Conservation (phyloP, 345 rosid species). For the Eucalyptus guilfoylei region DNA sequence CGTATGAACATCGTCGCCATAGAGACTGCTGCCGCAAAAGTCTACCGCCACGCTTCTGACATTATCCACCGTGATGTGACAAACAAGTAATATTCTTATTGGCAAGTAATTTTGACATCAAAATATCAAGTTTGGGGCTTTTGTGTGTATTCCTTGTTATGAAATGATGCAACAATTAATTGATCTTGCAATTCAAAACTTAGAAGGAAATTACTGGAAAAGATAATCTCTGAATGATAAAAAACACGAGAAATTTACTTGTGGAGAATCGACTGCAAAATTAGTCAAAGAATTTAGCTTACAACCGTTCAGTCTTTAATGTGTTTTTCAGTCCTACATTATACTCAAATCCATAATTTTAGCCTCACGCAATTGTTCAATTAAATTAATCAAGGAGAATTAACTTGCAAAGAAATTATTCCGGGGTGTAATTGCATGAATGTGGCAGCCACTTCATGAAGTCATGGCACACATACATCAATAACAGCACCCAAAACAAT, state of each 20-base stretch:
- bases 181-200: rapidly evolving
- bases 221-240: rapidly evolving
- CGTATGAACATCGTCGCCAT: neutral
- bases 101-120: neutral
- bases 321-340: rapidly evolving
- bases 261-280: rapidly evolving
- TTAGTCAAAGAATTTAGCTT: rapidly evolving
- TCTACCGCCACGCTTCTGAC: rapidly evolving
- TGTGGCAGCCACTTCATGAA: neutral
- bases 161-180: neutral
- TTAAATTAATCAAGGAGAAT: neutral
- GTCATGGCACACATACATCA: neutral
- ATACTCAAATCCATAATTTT: rapidly evolving
- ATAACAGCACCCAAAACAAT: neutral
- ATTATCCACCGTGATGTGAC: too few relatives aligned
- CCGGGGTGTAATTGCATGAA: neutral
- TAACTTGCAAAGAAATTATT: neutral
- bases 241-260: rapidly evolving
- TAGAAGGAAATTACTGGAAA: rapidly evolving
- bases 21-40: neutral
- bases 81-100: too few relatives aligned
- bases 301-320: rapidly evolving
- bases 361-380: rapidly evolving
- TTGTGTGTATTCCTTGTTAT: rapidly evolving
- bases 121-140: too few relatives aligned